Evolutionary conservation across 2,329 filamentous ascomycete species (phyloP).

Genomic region (Intubia oerlemansii): DNA sequence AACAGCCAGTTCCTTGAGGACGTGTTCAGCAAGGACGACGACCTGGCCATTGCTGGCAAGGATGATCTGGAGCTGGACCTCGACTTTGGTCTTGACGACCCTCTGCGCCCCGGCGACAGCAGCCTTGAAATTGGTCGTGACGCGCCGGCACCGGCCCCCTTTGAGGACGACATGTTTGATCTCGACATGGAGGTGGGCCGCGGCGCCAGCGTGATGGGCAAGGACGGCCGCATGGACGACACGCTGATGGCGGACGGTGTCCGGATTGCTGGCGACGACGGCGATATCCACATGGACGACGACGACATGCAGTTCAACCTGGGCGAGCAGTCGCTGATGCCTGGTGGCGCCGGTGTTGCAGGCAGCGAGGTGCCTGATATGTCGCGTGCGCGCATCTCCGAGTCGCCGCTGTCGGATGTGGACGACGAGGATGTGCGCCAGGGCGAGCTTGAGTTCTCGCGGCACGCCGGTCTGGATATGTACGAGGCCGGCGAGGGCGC

Average conservation of each 20-base stretch:
- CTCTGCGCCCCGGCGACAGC: slow-evolving; percentile 30
- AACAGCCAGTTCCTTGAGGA: slow-evolving; percentile 66
- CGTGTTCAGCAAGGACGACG: slow-evolving; percentile 35
- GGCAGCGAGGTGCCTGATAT: slow-evolving; percentile 24
- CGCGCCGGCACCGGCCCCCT: slow-evolving; percentile 42
- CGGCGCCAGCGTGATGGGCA: slow-evolving; percentile 20
- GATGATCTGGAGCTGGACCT: slow-evolving; percentile 53
- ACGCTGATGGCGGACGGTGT: slow-evolving; percentile 34
- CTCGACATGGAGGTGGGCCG: slow-evolving; percentile 31
- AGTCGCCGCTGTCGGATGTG: slow-evolving; percentile 49
- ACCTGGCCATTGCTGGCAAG: slow-evolving; percentile 29
- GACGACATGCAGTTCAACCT: slow-evolving; percentile 45
- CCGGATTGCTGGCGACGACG: slow-evolving; percentile 40
- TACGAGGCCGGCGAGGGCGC: slow-evolving; percentile 39
- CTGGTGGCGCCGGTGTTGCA: slow-evolving; percentile 11
- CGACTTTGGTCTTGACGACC: slow-evolving; percentile 44
- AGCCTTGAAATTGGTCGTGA: slow-evolving; percentile 86
- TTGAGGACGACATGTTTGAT: slow-evolving; percentile 50
- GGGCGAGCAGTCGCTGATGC: slow-evolving; percentile 35
- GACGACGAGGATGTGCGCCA: slow-evolving; percentile 40
- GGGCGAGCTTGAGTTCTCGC: slow-evolving; percentile 34
- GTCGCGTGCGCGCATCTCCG: slow-evolving; percentile 39
- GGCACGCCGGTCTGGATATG: slow-evolving; percentile 29
- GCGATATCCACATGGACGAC: slow-evolving; percentile 37
- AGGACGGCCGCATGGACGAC: slow-evolving; percentile 33